These are phyloP conservation scores for Penicillium palitans DNA, from an alignment of 2,329 filamentous ascomycete species.

Conservation along the genomic window DNA sequence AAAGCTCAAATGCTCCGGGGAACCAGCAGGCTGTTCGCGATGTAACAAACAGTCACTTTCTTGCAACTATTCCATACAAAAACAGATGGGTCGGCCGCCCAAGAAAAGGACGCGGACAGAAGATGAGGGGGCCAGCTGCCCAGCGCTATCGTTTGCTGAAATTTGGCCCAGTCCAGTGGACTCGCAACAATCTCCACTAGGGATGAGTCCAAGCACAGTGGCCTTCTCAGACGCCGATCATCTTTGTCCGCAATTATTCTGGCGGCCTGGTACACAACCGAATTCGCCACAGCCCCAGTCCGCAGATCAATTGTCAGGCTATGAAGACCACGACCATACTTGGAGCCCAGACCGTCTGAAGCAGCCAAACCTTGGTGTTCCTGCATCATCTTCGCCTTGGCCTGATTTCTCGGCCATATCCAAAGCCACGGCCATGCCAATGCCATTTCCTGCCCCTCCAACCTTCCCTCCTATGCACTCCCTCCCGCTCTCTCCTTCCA, in stretches of 20 bases:
- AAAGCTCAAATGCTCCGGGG: slow-evolving; percentile 52
- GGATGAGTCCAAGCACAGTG: slow-evolving; percentile 18
- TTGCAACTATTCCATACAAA: slow-evolving; percentile 51
- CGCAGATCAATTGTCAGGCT: slow-evolving; percentile 22
- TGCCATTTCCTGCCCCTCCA: slow-evolving; percentile 20
- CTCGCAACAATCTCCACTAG: slow-evolving; percentile 18
- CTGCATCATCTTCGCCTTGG: slow-evolving; percentile 38
- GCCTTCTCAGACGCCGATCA: slow-evolving; percentile 26
- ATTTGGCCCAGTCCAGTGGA: slow-evolving; percentile 28
- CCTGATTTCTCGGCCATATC: slow-evolving; percentile 44
- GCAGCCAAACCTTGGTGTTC: slow-evolving; percentile 27
- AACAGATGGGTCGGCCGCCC: slow-evolving; percentile 50
- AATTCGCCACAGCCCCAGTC: slow-evolving; percentile 15
- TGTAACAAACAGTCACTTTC: slow-evolving; percentile 44
- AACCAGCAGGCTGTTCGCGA: slow-evolving; percentile 44
- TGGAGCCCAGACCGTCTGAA: slow-evolving; percentile 27
- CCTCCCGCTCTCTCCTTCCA: slow-evolving; percentile 26
- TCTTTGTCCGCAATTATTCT: slow-evolving; percentile 31
- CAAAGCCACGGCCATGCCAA: slow-evolving; percentile 32
- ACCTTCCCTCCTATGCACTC: slow-evolving; percentile 23
- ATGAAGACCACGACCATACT: slow-evolving; percentile 29
- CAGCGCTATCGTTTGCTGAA: slow-evolving; percentile 17
- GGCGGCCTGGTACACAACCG: slow-evolving; percentile 6
- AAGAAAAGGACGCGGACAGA: slow-evolving; percentile 42
- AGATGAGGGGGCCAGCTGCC: slow-evolving; percentile 22